Percentiles rank a stretch among this genome's conserved stretches.
These are phyloP conservation scores for Oryza rufipogon DNA, from an alignment of 176 grass and related monocot species.

Conservation along the genomic window DNA sequence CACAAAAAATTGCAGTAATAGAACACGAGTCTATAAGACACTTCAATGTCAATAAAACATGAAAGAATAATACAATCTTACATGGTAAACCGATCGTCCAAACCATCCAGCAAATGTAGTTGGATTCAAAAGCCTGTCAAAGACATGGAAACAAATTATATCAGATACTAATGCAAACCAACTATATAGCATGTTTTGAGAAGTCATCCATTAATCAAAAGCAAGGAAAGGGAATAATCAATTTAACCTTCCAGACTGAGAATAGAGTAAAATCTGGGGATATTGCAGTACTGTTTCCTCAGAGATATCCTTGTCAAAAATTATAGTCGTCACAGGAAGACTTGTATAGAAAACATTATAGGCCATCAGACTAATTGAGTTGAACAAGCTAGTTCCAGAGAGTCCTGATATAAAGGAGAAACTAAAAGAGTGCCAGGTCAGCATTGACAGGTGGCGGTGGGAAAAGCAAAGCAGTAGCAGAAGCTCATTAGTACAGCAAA, in stretches of 20 bases:
- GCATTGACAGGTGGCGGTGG: background rate
- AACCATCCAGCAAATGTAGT: slow-evolving; percentile 95
- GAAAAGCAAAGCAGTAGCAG: background rate
- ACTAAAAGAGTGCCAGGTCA: slow-evolving; percentile 47
- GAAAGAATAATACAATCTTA: slow-evolving; percentile 51
- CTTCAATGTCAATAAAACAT: slow-evolving; percentile 11
- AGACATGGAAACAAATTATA: slow-evolving; percentile 17
- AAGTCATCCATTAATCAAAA: slow-evolving; percentile 31
- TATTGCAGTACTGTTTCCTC: slow-evolving; percentile 73
- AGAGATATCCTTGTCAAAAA: slow-evolving; percentile 93
- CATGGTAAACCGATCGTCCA: slow-evolving; percentile 84
- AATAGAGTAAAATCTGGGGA: slow-evolving; percentile 80
- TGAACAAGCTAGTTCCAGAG: slow-evolving; percentile 88
- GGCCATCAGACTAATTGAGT: slow-evolving; percentile 90
- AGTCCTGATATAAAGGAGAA: slow-evolving; percentile 81
- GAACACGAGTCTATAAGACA: background rate
- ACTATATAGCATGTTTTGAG: background rate
- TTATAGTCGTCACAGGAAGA: slow-evolving; percentile 70
- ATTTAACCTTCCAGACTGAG: slow-evolving; percentile 91
- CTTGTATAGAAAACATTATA: slow-evolving; percentile 99
- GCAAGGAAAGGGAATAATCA: background rate
- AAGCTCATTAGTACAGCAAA: slow-evolving; percentile 18
- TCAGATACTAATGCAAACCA: slow-evolving; percentile 37
- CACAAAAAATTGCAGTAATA: slow-evolving; percentile 3
- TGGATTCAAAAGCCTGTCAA: slow-evolving; percentile 73